These are phyloP conservation scores for Leucocoprinus birnbaumii DNA, from an alignment of 768 basidiomycete species.

Conservation along the genomic window DNA sequence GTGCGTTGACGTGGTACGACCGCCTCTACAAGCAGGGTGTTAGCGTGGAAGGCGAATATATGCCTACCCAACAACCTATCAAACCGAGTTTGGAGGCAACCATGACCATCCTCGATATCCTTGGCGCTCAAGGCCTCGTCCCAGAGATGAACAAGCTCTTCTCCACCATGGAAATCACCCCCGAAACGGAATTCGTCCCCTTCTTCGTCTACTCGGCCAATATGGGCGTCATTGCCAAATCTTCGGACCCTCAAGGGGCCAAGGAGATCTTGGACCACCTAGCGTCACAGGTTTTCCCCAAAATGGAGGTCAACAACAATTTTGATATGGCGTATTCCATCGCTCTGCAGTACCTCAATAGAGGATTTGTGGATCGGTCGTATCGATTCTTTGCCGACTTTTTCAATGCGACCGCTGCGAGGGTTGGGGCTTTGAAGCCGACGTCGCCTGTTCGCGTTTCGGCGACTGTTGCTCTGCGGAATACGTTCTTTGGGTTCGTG, in stretches of 20 bases:
- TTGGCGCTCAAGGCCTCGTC: constrained; percentile 20
- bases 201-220: constrained; percentile 39
- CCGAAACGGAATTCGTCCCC: constrained; percentile 34
- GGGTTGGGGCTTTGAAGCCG: neutral
- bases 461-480: too few relatives aligned
- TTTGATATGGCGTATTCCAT: neutral
- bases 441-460: too few relatives aligned
- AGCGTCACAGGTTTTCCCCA: constrained; percentile 12
- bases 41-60: constrained; percentile 33
- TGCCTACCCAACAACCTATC: constrained; percentile 29
- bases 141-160: constrained; percentile 50
- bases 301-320: neutral
- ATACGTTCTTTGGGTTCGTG: neutral
- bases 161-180: constrained; percentile 28
- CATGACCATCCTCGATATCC: constrained; percentile 52
- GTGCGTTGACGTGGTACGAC: constrained; percentile 72
- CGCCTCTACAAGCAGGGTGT: constrained; percentile 47
- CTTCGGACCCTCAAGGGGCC: constrained; percentile 16
- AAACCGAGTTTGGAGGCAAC: constrained; percentile 56
- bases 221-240: constrained; percentile 20
- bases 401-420: neutral
- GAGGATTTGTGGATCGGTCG: neutral
- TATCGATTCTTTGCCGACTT: neutral
- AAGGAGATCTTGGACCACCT: constrained; percentile 21
- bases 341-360: neutral